Evolutionary conservation across 2,329 filamentous ascomycete species (phyloP).

Genomic region (Hypoxylon sp.): DNA sequence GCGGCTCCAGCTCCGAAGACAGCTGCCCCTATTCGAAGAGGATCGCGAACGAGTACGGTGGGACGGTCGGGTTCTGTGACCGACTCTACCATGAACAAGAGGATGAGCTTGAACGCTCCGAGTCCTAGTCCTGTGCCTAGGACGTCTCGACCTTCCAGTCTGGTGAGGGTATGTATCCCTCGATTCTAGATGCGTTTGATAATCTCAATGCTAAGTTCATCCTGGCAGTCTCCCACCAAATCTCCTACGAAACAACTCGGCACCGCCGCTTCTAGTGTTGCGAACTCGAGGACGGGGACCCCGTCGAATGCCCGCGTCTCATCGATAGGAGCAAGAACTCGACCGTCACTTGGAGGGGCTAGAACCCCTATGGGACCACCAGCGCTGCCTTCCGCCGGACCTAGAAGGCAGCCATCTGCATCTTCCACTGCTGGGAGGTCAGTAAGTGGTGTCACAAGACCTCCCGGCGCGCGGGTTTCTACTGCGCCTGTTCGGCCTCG

Average conservation of each 20-base stretch:
- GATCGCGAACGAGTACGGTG: conserved; percentile 50
- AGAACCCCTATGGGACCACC: conserved; percentile 78
- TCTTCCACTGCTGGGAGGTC: conserved; percentile 57
- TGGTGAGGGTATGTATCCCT: conserved; percentile 63
- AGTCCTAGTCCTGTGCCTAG: conserved; percentile 79
- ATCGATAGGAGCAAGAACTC: conserved; percentile 62
- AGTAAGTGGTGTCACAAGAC: conserved; percentile 52
- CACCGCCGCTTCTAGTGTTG: conserved; percentile 65
- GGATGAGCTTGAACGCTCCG: conserved; percentile 77
- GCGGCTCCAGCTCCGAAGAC: conserved; percentile 58
- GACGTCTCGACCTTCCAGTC: conserved; percentile 66
- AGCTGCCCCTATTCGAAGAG: conserved; percentile 56
- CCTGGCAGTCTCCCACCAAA: conserved; percentile 76
- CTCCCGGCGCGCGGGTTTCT: conserved; percentile 58
- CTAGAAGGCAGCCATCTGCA: conserved; percentile 59
- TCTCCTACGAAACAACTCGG: conserved; percentile 82
- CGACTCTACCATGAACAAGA: conserved; percentile 68
- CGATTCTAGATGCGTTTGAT: not conserved
- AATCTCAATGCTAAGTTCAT: conserved; percentile 41
- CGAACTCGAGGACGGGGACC: conserved; percentile 73
- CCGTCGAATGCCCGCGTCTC: conserved; percentile 67
- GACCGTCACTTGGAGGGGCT: conserved; percentile 65
- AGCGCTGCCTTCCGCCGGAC: conserved; percentile 59
- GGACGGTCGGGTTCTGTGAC: conserved; percentile 64
- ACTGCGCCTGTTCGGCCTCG: conserved; percentile 54